Conservation (phyloP, 2,329 filamentous ascomycete species). For the Alternaria conjuncta region DNA sequence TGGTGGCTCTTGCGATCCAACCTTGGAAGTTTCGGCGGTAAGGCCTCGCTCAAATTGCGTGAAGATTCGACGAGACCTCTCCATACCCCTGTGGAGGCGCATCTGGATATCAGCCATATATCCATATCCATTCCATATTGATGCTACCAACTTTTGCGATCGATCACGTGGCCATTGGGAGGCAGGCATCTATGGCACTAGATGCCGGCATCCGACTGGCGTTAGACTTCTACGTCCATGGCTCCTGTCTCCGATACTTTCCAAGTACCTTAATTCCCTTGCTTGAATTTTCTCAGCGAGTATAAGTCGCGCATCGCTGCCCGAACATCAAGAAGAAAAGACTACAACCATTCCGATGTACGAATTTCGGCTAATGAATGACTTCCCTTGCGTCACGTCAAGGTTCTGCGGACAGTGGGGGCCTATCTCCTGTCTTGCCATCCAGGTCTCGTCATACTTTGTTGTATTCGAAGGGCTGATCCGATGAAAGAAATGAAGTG, state of each 20-base stretch:
- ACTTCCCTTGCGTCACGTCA: neutral
- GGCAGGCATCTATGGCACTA: neutral
- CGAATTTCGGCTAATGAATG: neutral
- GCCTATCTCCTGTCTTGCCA: neutral
- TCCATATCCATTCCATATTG: conserved; percentile 6
- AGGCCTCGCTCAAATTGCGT: neutral
- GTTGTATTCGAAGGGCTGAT: neutral
- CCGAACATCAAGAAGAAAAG: neutral
- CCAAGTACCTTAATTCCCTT: neutral
- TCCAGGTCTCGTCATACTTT: neutral
- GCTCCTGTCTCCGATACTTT: neutral
- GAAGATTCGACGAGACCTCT: neutral
- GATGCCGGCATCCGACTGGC: neutral
- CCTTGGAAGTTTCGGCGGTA: neutral
- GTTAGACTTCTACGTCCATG: neutral
- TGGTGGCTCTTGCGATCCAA: neutral
- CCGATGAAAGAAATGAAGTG: neutral
- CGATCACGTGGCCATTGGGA: neutral
- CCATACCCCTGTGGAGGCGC: neutral
- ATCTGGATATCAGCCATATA: neutral
- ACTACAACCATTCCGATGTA: neutral
- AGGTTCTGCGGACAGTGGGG: neutral
- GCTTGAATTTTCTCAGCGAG: neutral
- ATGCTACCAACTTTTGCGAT: conserved; percentile 2
- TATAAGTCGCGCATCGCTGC: neutral